Evolutionary conservation across 208 protist genomes (phyloP), one percentile per base, ranked within the genome.

Genomic region (Leishmania aethiopica): DNA sequence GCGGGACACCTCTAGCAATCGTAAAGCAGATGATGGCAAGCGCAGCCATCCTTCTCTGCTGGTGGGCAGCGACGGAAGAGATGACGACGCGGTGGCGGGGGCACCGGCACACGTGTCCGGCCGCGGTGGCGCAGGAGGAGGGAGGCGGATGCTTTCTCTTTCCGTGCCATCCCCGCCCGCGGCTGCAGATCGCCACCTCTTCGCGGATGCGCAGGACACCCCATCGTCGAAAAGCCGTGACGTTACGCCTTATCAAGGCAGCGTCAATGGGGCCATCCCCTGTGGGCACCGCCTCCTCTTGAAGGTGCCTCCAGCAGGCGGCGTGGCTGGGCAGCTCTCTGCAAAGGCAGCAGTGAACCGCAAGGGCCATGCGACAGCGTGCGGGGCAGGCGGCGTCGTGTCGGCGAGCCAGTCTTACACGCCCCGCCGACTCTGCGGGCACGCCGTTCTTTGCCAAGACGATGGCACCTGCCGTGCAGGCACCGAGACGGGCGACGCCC

Each of bases 371-470:
- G 42, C 45, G 47, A 15, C 11, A 57, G 42, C 22, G 42, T 75
- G 45, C 45, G 32, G 19, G 19, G 51, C n/a, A 62, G n/a, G 51
- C 51, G 59, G 13, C 32, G 53, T 42, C 32, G 49, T 62, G 49
- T n/a, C n/a, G 51, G 35, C 47, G 53, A 15, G 40, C 5, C 49
- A 40, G 13, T 47, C 32, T 32, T 17, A 28, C 40, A 47, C 19
- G 19, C 79, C 53, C 22, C 79, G 59, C 13, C 37, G 75, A 51
- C 37, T 84, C 42, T 84, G 81, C 64, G 81, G 81, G 0, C 76
- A 47, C 13, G 81, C 81, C 1, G 81, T 84, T n/a, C 76, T 84
- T 37, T 64, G 67, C 45, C 81, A 80, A 75, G 22, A 35, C 32
- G 55, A 75, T 15, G 69, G 22, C 8, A 32, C n/a, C 19, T 17